Base-by-base conservation (phyloP, 2,329 filamentous ascomycete species). In the Fusarium sp. region DNA sequence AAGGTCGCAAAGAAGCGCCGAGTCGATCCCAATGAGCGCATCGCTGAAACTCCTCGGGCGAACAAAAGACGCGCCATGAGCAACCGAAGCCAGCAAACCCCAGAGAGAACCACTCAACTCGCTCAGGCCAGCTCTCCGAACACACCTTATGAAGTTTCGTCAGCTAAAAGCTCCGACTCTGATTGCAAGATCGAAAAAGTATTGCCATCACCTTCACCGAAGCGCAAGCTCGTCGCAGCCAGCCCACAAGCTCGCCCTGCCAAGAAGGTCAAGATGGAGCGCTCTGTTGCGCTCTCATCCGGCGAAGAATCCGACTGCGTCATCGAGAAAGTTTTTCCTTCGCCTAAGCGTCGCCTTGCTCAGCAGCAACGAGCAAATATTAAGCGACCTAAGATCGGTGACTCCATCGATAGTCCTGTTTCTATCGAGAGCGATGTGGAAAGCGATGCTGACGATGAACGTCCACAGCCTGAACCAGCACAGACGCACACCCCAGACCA, bases 61-160 rank as follows among this genome's bases (percentile, higher is more conserved):
- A 46, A 54, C 12, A 42, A 45, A 36, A 53, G 23, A 41, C 28
- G 38, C 45, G 36, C 28, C 3, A 33, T 51, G 37, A 49, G 41
- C 18, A 50, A 16, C 5, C 42, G 23, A 46, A 18, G n/a, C 18
- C 51, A 54, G 23, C 36, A 28, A 18, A 68, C 42, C 9, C 49
- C 64, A 16, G 37, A 45, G 16, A 49, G 51, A 50, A 28, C 18
- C 4, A 34, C 23, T 7, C 57, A 58, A 18, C 52, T 57, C 5
- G 16, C 38, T 8, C 46, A 47, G 16, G 72, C 59, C 23, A 45
- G n/a, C 15, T 72, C 72, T 13, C 71, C 67, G 3, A 47, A 47
- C 15, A 52, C 61, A 3, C 61, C 72, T 7, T 71, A 73, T 30
- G 59, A 61, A 12, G 62, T 74, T 11, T 71, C 69, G 4, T 74